phyloP scores from a whole-genome alignment of 176 grass and related monocot genomes.

The Themeda triandra region DNA sequence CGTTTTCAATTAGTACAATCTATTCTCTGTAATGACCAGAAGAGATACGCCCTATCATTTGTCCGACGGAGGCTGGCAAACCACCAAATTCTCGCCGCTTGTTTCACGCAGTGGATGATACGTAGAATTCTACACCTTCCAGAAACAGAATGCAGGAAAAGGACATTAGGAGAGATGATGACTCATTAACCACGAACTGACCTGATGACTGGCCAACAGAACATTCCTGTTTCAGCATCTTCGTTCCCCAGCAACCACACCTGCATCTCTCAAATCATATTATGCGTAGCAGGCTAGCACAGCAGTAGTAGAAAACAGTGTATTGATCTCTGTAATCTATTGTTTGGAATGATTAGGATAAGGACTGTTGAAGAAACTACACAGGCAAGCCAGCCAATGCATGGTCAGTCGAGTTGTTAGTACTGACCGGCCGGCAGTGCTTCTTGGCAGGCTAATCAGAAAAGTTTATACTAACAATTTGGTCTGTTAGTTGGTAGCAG shows the following conservation, averaged over 20 bases:
- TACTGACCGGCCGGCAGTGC: neutral
- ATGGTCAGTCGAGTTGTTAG: conserved; percentile 2
- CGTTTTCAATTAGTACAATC: neutral
- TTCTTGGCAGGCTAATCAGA: neutral
- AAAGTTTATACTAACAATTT: neutral
- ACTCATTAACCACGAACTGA: neutral
- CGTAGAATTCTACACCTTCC: neutral
- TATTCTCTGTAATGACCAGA: neutral
- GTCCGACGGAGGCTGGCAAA: neutral
- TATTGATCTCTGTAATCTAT: neutral
- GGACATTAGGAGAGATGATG: neutral
- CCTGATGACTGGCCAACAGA: neutral
- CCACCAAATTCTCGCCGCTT: neutral
- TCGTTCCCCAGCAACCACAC: neutral
- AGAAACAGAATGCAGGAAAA: neutral
- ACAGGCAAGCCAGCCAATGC: too few species aligned
- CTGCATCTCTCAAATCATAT: neutral
- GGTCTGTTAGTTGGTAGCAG: neutral
- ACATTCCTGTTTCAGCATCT: neutral
- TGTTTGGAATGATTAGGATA: too few species aligned
- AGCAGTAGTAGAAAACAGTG: neutral
- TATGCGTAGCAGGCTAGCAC: neutral
- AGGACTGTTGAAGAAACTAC: too few species aligned
- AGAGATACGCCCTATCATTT: neutral
- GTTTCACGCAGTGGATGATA: neutral